phyloP scores from a whole-genome alignment of 176 grass and related monocot genomes.

The Tillandsia fasciculata region DNA sequence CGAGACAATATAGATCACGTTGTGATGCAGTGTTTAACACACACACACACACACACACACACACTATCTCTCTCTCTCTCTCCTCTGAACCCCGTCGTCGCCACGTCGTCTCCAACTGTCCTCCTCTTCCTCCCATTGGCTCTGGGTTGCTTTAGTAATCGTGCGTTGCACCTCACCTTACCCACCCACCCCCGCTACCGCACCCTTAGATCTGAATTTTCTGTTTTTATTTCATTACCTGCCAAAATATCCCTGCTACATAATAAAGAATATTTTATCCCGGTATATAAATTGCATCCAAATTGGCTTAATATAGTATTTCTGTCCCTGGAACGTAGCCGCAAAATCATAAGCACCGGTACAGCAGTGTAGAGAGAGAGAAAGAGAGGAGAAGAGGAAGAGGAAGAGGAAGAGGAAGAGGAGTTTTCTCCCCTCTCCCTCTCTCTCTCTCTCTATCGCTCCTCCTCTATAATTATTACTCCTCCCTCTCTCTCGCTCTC shows the following conservation, averaged over 20 bases:
- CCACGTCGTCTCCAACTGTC: conserved; percentile 6
- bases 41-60: neutral
- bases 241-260: neutral
- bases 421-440: conserved; percentile 15
- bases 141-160: conserved; percentile 16
- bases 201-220: neutral
- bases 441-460: conserved; percentile 12
- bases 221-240: neutral
- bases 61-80: neutral
- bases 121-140: neutral
- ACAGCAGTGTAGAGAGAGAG: too few relatives aligned
- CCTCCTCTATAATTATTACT: neutral
- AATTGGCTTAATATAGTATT: too few relatives aligned
- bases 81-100: neutral
- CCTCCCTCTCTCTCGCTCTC: conserved; percentile 5
- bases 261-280: too few relatives aligned
- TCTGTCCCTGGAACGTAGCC: too few relatives aligned
- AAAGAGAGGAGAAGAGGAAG: too few relatives aligned
- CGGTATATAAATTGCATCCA: too few relatives aligned
- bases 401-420: too few relatives aligned
- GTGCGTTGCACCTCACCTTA: conserved; percentile 25
- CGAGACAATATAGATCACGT: conserved; percentile 20
- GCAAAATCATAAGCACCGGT: too few relatives aligned
- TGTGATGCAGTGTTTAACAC: neutral
- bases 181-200: conserved; percentile 18